Evolutionary conservation across 176 grass and related monocot species (phyloP).

Genomic region (Eragrostis curvula): DNA sequence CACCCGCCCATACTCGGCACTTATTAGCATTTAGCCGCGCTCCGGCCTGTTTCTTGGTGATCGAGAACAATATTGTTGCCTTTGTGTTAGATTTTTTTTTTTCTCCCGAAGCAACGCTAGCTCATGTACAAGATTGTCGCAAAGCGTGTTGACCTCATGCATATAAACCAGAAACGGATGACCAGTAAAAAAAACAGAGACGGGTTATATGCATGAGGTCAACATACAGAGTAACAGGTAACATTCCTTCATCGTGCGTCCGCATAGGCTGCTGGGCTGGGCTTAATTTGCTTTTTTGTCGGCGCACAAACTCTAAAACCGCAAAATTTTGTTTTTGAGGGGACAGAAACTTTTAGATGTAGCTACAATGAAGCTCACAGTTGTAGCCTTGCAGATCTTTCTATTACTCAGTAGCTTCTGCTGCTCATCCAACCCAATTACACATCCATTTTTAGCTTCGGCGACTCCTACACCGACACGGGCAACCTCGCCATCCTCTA

Average conservation of each 20-base stretch:
- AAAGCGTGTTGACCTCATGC: neutral
- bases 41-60: too few relatives aligned
- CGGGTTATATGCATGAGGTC: too few relatives aligned
- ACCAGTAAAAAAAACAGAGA: too few relatives aligned
- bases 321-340: neutral
- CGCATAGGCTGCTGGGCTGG: too few relatives aligned
- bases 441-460: slow-evolving; percentile 60
- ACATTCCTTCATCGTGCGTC: too few relatives aligned
- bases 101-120: neutral
- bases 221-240: too few relatives aligned
- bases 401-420: slow-evolving; percentile 13
- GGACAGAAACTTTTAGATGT: neutral
- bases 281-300: too few relatives aligned
- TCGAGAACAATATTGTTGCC: too few relatives aligned
- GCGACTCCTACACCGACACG: slow-evolving; percentile 59
- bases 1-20: slow-evolving; percentile 45
- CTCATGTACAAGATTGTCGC: neutral
- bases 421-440: slow-evolving; percentile 29
- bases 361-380: neutral
- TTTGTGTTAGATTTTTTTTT: neutral
- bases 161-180: neutral
- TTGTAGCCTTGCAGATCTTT: slow-evolving; percentile 15
- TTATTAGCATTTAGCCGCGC: too few relatives aligned
- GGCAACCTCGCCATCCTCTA: slow-evolving; percentile 52
- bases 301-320: too few relatives aligned